phyloP scores from a whole-genome alignment of 2,329 filamentous ascomycete genomes.

The Ophiostoma himal-ulmi region DNA sequence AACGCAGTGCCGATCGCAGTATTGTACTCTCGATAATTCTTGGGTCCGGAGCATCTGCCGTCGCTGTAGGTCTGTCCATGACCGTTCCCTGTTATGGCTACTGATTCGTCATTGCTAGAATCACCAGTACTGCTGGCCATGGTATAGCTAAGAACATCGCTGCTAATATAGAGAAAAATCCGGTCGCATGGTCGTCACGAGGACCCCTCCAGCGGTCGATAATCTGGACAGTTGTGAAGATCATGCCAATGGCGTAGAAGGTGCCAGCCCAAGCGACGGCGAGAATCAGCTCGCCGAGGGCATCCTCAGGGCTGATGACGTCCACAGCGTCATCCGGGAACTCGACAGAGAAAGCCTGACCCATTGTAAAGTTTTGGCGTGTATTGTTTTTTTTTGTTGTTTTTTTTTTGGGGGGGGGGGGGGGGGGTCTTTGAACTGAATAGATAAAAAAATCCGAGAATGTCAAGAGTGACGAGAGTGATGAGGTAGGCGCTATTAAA shows the following conservation, averaged over 20 bases:
- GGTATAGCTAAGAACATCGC: constrained; percentile 26
- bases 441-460: not conserved
- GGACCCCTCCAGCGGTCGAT: constrained; percentile 31
- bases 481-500: not conserved
- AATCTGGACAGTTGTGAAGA: constrained; percentile 28
- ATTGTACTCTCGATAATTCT: not conserved
- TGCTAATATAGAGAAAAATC: constrained; percentile 24
- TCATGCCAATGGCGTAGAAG: constrained; percentile 28
- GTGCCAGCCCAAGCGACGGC: constrained; percentile 27
- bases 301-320: constrained; percentile 26
- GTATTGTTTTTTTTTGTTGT: not conserved
- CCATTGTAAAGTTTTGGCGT: constrained; percentile 19
- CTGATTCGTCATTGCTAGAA: constrained; percentile 20
- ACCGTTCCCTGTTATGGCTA: not conserved
- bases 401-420: no score
- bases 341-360: constrained; percentile 20
- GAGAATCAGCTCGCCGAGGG: constrained; percentile 24
- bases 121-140: constrained; percentile 28
- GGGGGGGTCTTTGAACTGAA: not conserved
- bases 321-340: constrained; percentile 26
- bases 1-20: not conserved
- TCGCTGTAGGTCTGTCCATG: not conserved
- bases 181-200: constrained; percentile 27
- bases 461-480: not conserved
- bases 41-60: not conserved